Evolutionary conservation across 148 eudicot species (phyloP), one percentile per base, ranked within the genome.

Genomic region (Mesembryanthemum crystallinum): DNA sequence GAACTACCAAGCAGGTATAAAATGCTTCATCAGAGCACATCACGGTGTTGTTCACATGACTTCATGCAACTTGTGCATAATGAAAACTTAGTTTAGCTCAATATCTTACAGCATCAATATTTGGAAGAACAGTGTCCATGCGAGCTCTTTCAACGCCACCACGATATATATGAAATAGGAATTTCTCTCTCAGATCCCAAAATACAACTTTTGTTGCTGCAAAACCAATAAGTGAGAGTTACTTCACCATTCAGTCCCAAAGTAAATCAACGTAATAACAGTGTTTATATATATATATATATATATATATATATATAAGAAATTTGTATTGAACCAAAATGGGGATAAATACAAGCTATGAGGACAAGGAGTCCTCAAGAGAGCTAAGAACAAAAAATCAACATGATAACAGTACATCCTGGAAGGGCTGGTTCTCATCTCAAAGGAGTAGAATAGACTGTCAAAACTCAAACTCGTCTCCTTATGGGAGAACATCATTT

Each of bases 131-230:
- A 71, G 62, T 67, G n/a, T 94, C 98, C 76, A 94, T 81, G 74
- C 98, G 95, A 68, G 88, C 85, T 81, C 82, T 84, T 81, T 82
- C 95, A 80, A 91, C 92, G 79, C 88, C 85, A 67, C 95, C 95
- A 74, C 71, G 88, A 82, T 91, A 94, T 79, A 94, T 78, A 59
- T 79, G 79, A 63, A 70, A 79, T 35, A 94, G 73, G 77, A 91
- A 92, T 14, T 85, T 74, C 60, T 91, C 90, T 80, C 97, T 86
- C 80, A 94, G 83, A 88, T 94, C 98, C 92, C 91, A 87, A 64
- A 94, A 94, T 33, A 89, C 87, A 67, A 87, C 84, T 83, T 85
- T 94, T 79, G 85, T 83, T 73, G 95, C 98, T 94, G 66, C 69
- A 82, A 67, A 74, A 32, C 43, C 77, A 77, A 64, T 35, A 61